Evolutionary conservation across 2,329 filamentous ascomycete genomes (phyloP).

Genomic region (Cladosporium sp.): DNA sequence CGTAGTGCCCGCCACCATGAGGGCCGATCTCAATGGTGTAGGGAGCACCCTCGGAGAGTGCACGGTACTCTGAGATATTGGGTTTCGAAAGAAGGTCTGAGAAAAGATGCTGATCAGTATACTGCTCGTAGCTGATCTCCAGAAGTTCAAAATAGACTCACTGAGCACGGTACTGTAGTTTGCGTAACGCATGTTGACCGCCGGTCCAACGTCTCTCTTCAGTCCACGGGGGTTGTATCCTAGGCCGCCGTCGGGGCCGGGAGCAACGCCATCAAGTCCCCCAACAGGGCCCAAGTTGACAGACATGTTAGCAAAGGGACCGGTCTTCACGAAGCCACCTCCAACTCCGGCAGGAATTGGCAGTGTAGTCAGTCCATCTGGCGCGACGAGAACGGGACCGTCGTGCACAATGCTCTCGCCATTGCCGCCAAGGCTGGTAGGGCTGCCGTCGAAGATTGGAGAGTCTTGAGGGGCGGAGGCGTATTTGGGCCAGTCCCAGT

Average conservation of each 20-base stretch:
- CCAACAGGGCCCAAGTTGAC: constrained; percentile 53
- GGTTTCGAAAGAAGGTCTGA: constrained; percentile 9
- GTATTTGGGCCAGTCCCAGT: constrained; percentile 52
- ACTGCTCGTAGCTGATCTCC: no score
- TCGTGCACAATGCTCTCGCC: constrained; percentile 26
- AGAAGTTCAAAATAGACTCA: neutral
- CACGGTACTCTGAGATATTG: constrained; percentile 12
- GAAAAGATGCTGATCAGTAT: neutral
- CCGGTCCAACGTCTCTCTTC: constrained; percentile 36
- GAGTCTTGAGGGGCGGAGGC: constrained; percentile 46
- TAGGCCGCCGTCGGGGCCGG: constrained; percentile 31
- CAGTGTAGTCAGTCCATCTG: constrained; percentile 46
- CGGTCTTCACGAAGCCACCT: constrained; percentile 54
- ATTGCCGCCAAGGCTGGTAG: constrained; percentile 41
- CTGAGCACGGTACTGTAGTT: constrained; percentile 22
- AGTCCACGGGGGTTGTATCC: constrained; percentile 39
- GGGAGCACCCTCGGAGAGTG: constrained; percentile 11
- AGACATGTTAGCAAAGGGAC: constrained; percentile 51
- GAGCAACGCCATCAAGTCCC: constrained; percentile 21
- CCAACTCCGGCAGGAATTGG: constrained; percentile 46
- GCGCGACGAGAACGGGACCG: constrained; percentile 36
- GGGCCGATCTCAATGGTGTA: constrained; percentile 27
- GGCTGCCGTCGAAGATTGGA: constrained; percentile 58
- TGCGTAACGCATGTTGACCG: constrained; percentile 22
- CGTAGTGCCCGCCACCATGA: constrained; percentile 50